These are phyloP conservation scores for Plantago major DNA, from an alignment of 257 asterid species.

Conservation along the genomic window DNA sequence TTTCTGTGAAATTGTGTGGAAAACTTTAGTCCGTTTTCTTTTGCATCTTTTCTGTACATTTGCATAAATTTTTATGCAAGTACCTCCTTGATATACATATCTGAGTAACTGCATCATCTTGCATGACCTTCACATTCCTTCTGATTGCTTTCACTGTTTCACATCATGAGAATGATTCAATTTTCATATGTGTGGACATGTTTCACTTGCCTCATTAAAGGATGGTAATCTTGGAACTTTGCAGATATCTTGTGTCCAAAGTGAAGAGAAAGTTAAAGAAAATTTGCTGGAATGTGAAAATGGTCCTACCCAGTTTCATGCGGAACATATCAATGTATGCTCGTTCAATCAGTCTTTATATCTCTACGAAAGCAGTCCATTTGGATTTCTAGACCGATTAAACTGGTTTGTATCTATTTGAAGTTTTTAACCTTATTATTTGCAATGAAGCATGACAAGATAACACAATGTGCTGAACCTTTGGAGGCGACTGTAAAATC, in stretches of 20 bases:
- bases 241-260: conserved; percentile 21
- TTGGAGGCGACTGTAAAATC: conserved; percentile 13
- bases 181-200: not conserved
- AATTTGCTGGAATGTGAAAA: conserved; percentile 17
- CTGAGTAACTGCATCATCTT: no score
- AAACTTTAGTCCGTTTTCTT: no score
- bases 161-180: not conserved
- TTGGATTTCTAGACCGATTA: conserved; percentile 6
- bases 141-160: not conserved
- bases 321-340: conserved; percentile 24
- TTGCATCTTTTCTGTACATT: no score
- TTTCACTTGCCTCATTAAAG: conserved; percentile 2
- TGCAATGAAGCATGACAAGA: conserved; percentile 27
- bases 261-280: conserved; percentile 15
- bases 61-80: no score
- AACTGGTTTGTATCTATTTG: conserved; percentile 4
- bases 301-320: conserved; percentile 14
- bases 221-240: conserved; percentile 8
- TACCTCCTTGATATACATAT: no score
- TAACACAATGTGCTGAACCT: conserved; percentile 20
- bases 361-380: not conserved
- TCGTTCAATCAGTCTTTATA: conserved; percentile 1
- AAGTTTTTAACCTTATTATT: conserved; percentile 9
- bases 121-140: no score
- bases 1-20: no score